A percentile compares a stretch with the other conserved stretches of the same genome.
phyloP scores from a whole-genome alignment of 2,329 filamentous ascomycete species.

The Exophiala lecanii-corni region DNA sequence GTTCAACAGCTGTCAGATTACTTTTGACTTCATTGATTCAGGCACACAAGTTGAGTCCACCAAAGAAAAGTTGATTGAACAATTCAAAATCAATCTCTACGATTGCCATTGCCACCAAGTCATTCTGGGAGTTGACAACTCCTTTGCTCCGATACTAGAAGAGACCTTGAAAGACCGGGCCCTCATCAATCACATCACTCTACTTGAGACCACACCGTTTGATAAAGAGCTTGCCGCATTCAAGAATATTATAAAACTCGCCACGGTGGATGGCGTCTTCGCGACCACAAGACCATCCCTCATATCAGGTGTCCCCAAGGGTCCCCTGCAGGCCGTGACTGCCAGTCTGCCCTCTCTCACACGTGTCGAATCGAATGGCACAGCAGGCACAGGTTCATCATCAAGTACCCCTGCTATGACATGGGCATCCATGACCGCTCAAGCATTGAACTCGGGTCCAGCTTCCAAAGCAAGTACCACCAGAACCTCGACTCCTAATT shows the following conservation, averaged over 20 bases:
- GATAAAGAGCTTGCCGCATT: constrained; percentile 49
- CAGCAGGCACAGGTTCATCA: constrained; percentile 34
- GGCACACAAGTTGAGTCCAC: constrained; percentile 42
- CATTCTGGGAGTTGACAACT: constrained; percentile 55
- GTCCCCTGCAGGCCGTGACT: constrained; percentile 24
- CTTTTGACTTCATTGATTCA: constrained; percentile 49
- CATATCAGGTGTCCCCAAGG: constrained; percentile 24
- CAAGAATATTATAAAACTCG: constrained; percentile 44
- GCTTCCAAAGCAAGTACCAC: constrained; percentile 20
- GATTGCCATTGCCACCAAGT: constrained; percentile 59
- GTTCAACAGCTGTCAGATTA: constrained; percentile 49
- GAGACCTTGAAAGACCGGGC: constrained; percentile 43
- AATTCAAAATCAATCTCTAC: constrained; percentile 51
- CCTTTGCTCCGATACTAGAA: constrained; percentile 51
- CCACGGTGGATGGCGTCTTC: constrained; percentile 51
- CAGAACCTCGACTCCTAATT: constrained; percentile 30
- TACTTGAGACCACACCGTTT: constrained; percentile 55
- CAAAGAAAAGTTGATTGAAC: constrained; percentile 43
- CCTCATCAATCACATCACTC: constrained; percentile 46
- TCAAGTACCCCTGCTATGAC: constrained; percentile 30
- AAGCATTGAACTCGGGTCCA: constrained; percentile 16
- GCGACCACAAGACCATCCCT: constrained; percentile 34
- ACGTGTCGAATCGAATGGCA: constrained; percentile 36
- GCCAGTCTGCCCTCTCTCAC: constrained; percentile 31
- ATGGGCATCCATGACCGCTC: constrained; percentile 33